Evolutionary conservation across 2,329 filamentous ascomycete genomes (phyloP), one percentile per base, ranked within the genome.

Genomic region (Exophiala bonariae): DNA sequence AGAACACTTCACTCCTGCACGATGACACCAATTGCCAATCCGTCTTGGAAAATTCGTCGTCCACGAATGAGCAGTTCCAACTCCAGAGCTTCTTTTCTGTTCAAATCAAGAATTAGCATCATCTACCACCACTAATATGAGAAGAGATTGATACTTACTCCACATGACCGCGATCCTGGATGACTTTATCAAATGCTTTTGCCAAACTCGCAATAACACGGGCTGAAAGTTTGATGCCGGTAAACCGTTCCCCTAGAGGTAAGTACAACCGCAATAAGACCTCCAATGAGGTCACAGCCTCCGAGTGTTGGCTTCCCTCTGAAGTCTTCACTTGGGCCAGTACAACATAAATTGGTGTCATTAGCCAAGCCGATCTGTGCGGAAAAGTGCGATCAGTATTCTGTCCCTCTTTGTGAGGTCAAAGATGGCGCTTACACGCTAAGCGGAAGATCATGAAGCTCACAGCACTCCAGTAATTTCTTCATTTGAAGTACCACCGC

Each of bases 1-100:
- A n/a, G n/a, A n/a, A n/a, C 6, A 26, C 11, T 26, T 37, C 35
- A 37, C 9, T 7, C 20, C n/a, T 37, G 35, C 18, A 41, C 39
- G 7, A 31, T 31, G 8, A 26, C 39, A 20, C 39, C 39, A 17
- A 41, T n/a, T 13, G 22, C 39, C 8, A 41, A 23, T n/a, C 22
- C 28, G 3, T 30, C 39, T 32, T 18, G 20, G 3, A 41, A 18
- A 30, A 41, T 31, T 17, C 39, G 22, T 41, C 39, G n/a, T 9
- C 39, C 39, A 30, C 17, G 39, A 16, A 16, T 23, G 16, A 41
- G 7, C 11, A 41, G 39, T 20, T 41, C 22, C 22, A 20, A 17
- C 31, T 41, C 39, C 28, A 41, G 39, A n/a, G 28, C 18, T 16
- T 41, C 39, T 2, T 13, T 20, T 14, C 39, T 41, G 33, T 8